Percentiles rank a stretch among this genome's conserved stretches.
Evolutionary conservation across 176 grass and related monocot genomes (phyloP).

Genomic region (Poa pratensis): DNA sequence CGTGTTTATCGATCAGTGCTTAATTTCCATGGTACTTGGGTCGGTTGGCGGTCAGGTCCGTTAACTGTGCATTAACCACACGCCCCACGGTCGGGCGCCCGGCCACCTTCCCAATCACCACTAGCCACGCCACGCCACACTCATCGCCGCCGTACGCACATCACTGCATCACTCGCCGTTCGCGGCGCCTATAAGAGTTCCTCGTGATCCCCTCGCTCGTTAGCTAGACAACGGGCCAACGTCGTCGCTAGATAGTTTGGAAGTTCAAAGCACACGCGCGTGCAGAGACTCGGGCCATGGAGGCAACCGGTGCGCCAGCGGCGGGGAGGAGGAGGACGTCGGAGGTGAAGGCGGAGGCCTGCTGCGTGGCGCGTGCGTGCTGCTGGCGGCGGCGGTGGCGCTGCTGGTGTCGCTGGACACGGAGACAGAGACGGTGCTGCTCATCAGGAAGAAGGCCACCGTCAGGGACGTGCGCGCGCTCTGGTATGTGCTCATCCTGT

Average conservation of each 20-base stretch:
- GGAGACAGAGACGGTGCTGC: conserved; percentile 71
- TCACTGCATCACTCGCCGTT: background rate
- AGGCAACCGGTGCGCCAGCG: background rate
- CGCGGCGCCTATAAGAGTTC: too few relatives aligned
- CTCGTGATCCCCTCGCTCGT: too few relatives aligned
- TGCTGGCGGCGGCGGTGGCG: conserved; percentile 61
- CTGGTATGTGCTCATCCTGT: conserved; percentile 41
- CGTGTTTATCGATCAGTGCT: background rate
- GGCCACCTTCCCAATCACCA: too few relatives aligned
- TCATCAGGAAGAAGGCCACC: conserved; percentile 64
- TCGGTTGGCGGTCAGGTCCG: background rate
- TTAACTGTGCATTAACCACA: background rate
- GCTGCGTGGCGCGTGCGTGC: conserved; percentile 52
- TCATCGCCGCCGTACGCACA: background rate
- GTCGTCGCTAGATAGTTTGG: too few relatives aligned
- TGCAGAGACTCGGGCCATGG: background rate
- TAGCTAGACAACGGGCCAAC: background rate
- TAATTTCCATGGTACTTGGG: background rate
- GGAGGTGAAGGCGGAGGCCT: conserved; percentile 62
- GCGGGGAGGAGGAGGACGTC: background rate
- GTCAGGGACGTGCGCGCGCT: conserved; percentile 75
- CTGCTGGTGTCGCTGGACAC: conserved; percentile 67
- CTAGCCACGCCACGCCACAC: too few relatives aligned
- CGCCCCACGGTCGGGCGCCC: background rate
- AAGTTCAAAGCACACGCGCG: too few relatives aligned